Base-by-base conservation (phyloP, 108 stramenopile genomes). In the Pelagomonas calceolata region DNA sequence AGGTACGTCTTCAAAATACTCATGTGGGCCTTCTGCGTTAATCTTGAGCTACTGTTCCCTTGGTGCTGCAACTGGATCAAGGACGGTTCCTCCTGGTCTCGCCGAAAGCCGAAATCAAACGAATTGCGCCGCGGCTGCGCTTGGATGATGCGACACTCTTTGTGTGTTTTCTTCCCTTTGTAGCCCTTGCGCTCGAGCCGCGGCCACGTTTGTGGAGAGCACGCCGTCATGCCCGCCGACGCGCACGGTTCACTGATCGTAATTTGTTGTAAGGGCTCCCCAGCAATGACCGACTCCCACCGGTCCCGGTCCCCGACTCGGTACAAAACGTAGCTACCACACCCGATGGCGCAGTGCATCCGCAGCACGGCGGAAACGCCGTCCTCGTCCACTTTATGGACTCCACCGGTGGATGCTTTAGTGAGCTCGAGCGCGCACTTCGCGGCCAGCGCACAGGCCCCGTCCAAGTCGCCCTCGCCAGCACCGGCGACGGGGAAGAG, bases 261-360 rank as follows among this genome's bases (percentile, higher is more conserved):
- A 26, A 78, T 75, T 37, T 78, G 77, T 7, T 75, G 43, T 4
- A 78, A 39, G 4, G 73, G 73, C 26, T 65, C 43, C 26, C 77
- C 77, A 30, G 77, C 70, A 1, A 74, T 37, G 16, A 78, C 30
- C 17, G 65, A 78, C 68, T 78, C 77, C 77, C 77, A 78, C 0
- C 73, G 73, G 34, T 78, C 73, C 31, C 31, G 36, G 31, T 69
- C 69, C 9, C 70, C 70, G n/a, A 71, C 63, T 4, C 64, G 64
- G 36, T 71, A 64, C 63, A 17, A 35, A 4, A 64, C 63, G 26
- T 36, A 18, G 33, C 33, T 35, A 0, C 70, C 70, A 34, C 33
- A 32, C 30, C 70, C 70, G 12, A 71, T 30, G 35, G 64, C 60
- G 63, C 17, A 30, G 44, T 69, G 69, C 21, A 69, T 43, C 9